A percentile compares a stretch with the other conserved stretches of the same genome.
Conservation (phyloP, 163 green algal species). For the Chloromonas sp. region DNA sequence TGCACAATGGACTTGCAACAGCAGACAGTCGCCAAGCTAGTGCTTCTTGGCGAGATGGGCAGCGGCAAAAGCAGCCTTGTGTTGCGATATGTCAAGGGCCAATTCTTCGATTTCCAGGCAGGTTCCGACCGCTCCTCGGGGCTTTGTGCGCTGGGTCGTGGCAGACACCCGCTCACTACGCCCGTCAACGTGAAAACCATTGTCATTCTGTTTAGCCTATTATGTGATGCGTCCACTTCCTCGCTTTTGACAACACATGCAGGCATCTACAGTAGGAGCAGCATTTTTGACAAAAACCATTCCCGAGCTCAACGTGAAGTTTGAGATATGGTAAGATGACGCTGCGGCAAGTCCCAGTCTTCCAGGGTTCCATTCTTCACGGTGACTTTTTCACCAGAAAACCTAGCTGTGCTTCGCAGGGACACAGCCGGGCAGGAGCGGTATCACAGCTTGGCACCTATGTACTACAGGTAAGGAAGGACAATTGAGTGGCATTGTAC, state of each 20-base stretch:
- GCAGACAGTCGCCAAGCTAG: constrained; percentile 80
- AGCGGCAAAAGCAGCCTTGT: constrained; percentile 92
- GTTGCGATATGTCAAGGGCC: constrained; percentile 92
- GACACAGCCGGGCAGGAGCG: constrained; percentile 95
- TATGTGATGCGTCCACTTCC: no score
- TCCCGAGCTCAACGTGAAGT: constrained; percentile 94
- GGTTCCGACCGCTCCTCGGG: background rate
- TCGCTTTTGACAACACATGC: constrained; percentile 2
- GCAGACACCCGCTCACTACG: no score
- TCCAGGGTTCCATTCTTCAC: no score
- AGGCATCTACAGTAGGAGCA: constrained; percentile 97
- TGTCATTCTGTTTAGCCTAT: no score
- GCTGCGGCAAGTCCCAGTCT: background rate
- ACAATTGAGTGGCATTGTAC: background rate
- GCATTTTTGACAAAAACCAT: constrained; percentile 98
- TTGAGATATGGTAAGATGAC: constrained; percentile 91
- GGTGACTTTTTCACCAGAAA: no score
- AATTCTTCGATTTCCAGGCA: constrained; percentile 98
- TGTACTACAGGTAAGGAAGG: constrained; percentile 89
- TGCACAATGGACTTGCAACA: constrained; percentile 34
- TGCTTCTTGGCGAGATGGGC: constrained; percentile 97
- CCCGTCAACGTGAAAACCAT: no score
- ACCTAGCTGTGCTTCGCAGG: constrained; percentile 41
- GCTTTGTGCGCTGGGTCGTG: background rate
- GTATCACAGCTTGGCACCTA: constrained; percentile 95